Base-by-base conservation (phyloP, 2,329 filamentous ascomycete species). In the Sclerotinia trifoliorum region DNA sequence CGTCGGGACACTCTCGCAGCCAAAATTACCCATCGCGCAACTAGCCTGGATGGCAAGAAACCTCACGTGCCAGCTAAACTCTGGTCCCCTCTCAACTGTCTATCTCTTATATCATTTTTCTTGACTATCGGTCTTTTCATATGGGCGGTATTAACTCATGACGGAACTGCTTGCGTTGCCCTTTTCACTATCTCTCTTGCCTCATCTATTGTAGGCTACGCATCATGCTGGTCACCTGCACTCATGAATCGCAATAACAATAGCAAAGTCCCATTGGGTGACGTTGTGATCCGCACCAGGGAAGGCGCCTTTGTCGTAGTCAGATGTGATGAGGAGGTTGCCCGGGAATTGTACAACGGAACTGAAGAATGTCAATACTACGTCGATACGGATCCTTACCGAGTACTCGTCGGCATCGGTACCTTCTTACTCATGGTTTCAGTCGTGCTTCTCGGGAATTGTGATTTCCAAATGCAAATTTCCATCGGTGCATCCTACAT, bases 391-490 rank as follows among this genome's bases (percentile, higher is more conserved):
- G 63, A 78, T 74, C n/a, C 72, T 1, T 86, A 88, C 74, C 82
- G 83, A 26, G 75, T 80, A 0, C 80, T 88, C 10, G 87, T 89
- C 78, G 86, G 82, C 0, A 54, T 84, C 2, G 86, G 84, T 46
- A 89, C 87, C 11, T 81, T 86, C 11, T 71, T 88, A 35, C 81
- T 89, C 56, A 89, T 89, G 87, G 74, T 85, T 4, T 82, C 83
- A 1, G 85, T 89, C 15, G 84, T 89, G 17, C 78, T 88, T 19
- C 77, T 90, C 46, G 86, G 86, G 1, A 89, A 89, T 74, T 87
- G 85, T 76, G 82, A 81, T n/a, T 88, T 86, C 81, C 80, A 82
- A 56, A 83, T 84, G 70, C 86, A 90, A 76, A 82, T 85, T 13
- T 83, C 86, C 15, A 85, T 88, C 69, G 86, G 85, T 8, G 80